Percentiles rank a stretch among this genome's conserved stretches.
Evolutionary conservation across 2,329 filamentous ascomycete genomes (phyloP).

Genomic region (Aspergillus fructus): DNA sequence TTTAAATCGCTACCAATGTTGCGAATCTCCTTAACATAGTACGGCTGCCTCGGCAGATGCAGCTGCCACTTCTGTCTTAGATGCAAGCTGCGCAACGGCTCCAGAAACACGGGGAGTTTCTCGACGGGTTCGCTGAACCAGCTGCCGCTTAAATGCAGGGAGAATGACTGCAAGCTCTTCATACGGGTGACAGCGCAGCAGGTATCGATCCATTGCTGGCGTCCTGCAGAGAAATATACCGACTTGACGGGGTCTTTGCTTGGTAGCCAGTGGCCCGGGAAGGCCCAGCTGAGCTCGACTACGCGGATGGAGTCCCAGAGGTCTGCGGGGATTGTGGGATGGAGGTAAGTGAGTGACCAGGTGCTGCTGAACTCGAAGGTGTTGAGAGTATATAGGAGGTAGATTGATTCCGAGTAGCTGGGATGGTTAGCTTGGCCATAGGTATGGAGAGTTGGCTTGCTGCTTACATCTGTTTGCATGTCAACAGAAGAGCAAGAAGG

Average conservation of each 20-base stretch:
- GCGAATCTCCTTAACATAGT: slow-evolving; percentile 32
- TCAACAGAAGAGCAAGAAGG: slow-evolving; percentile 31
- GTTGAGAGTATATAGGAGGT: slow-evolving; percentile 35
- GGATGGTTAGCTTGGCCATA: neutral
- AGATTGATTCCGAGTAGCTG: slow-evolving; percentile 38
- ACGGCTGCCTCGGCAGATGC: slow-evolving; percentile 33
- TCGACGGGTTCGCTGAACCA: slow-evolving; percentile 40
- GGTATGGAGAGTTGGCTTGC: neutral
- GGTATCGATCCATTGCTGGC: slow-evolving; percentile 38
- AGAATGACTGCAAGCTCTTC: slow-evolving; percentile 29
- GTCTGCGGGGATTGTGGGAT: slow-evolving; percentile 31
- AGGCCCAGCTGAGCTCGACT: slow-evolving; percentile 40
- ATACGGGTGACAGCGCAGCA: slow-evolving; percentile 29
- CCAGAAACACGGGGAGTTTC: slow-evolving; percentile 36
- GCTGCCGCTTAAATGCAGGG: slow-evolving; percentile 30
- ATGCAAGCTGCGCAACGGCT: slow-evolving; percentile 31
- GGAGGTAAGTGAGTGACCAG: slow-evolving; percentile 40
- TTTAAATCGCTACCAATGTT: slow-evolving; percentile 30
- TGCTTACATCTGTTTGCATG: slow-evolving; percentile 38
- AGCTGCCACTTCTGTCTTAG: slow-evolving; percentile 29
- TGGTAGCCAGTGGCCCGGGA: slow-evolving; percentile 41
- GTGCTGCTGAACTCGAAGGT: slow-evolving; percentile 42
- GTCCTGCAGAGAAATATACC: slow-evolving; percentile 38
- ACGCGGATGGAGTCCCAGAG: slow-evolving; percentile 31
- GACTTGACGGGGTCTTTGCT: slow-evolving; percentile 41